Conservation (phyloP, 768 basidiomycete genomes). For the Guyanaporus albipodus region DNA sequence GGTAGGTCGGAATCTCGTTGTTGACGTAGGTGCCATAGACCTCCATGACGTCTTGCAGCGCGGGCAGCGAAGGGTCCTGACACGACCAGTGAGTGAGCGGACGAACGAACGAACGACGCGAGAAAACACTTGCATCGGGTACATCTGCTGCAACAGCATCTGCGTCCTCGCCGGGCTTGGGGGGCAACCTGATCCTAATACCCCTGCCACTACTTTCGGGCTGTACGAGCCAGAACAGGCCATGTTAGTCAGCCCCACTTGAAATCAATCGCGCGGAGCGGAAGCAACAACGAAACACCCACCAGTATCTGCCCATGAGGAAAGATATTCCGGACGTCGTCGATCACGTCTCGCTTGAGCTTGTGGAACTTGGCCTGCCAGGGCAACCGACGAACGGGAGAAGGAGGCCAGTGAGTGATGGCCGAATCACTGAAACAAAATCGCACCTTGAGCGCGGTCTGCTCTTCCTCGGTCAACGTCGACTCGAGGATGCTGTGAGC, state of each 20-base stretch:
- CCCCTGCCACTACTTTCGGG: constrained; percentile 25
- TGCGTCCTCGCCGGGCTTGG: constrained; percentile 7
- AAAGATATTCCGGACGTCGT: constrained; percentile 25
- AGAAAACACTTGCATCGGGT: not conserved
- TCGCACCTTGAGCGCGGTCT: constrained; percentile 23
- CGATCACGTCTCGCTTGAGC: constrained; percentile 26
- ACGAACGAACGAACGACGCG: too few relatives aligned
- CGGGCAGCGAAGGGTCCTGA: constrained; percentile 14
- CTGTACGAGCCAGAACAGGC: constrained; percentile 2
- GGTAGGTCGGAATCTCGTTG: constrained; percentile 30
- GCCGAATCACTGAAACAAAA: not conserved
- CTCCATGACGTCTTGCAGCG: constrained; percentile 25
- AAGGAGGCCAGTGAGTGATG: not conserved
- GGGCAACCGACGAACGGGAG: too few relatives aligned
- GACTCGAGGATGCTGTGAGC: constrained; percentile 18
- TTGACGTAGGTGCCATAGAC: constrained; percentile 22
- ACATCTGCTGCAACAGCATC: constrained; percentile 3
- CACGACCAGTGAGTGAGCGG: not conserved
- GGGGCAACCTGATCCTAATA: constrained; percentile 20
- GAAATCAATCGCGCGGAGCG: not conserved
- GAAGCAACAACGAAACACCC: too few relatives aligned
- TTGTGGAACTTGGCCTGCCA: constrained; percentile 31
- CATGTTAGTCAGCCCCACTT: not conserved
- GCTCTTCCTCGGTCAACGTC: constrained; percentile 22
- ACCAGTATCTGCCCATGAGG: constrained; percentile 30